Percentiles rank a stretch among this genome's conserved stretches.
Evolutionary conservation across 2,329 filamentous ascomycete species (phyloP).

Genomic region (Pestalotiopsis sp.): DNA sequence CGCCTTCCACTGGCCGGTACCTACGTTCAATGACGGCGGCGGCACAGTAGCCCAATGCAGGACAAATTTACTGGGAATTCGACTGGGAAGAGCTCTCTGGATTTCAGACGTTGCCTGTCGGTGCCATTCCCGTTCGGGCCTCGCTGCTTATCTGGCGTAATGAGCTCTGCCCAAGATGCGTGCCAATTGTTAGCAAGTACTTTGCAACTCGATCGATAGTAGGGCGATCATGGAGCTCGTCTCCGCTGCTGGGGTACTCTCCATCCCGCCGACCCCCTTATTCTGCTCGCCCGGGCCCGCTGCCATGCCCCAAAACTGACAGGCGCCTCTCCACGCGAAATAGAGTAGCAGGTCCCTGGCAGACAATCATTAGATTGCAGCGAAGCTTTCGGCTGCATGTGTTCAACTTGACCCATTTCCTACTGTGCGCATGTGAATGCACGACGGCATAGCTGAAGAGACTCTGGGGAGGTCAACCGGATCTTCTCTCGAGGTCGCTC

Average conservation of each 20-base stretch:
- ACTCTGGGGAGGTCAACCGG: too few relatives aligned
- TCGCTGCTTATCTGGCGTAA: neutral
- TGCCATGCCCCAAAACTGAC: constrained; percentile 1
- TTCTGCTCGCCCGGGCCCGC: neutral
- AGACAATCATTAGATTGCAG: neutral
- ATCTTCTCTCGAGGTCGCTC: too few relatives aligned
- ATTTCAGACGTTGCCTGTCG: neutral
- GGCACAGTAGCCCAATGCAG: constrained; percentile 3
- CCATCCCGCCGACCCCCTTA: neutral
- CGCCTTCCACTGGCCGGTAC: neutral
- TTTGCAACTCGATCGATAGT: neutral
- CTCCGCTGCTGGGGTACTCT: neutral
- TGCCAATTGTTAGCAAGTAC: constrained; percentile 7
- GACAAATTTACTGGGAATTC: constrained; percentile 2
- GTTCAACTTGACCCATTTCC: neutral
- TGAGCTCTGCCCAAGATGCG: constrained; percentile 4
- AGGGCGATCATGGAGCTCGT: neutral
- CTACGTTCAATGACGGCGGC: neutral
- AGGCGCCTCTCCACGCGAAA: constrained; percentile 6
- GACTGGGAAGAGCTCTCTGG: constrained; percentile 13
- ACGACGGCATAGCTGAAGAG: too few relatives aligned
- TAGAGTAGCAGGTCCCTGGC: neutral
- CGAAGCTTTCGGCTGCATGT: constrained; percentile 2
- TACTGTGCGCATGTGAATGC: neutral
- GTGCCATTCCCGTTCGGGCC: constrained; percentile 8